These are phyloP conservation scores for Smallanthus sonchifolius DNA, from an alignment of 129 eudicot genomes.

Conservation along the genomic window DNA sequence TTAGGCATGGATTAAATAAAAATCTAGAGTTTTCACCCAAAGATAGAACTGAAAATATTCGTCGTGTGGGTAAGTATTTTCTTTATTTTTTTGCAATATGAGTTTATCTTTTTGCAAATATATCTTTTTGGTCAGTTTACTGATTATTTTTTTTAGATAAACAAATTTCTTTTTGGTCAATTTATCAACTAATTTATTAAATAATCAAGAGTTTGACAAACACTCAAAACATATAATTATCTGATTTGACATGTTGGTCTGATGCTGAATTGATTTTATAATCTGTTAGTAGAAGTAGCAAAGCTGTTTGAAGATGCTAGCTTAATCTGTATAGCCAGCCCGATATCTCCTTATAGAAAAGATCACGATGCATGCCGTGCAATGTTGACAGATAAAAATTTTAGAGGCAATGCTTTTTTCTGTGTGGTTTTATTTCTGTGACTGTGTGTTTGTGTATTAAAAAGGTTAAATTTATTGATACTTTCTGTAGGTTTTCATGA, in stretches of 20 bases:
- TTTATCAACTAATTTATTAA: background rate
- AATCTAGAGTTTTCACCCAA: slow-evolving; percentile 83
- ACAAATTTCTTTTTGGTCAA: background rate
- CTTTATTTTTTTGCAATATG: background rate
- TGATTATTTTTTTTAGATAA: no score
- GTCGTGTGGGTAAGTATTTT: slow-evolving; percentile 81
- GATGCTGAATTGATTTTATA: slow-evolving; percentile 8
- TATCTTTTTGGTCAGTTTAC: background rate
- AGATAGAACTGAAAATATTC: slow-evolving; percentile 91
- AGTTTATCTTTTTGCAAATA: background rate
- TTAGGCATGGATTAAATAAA: slow-evolving; percentile 93
- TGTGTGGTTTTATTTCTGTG: background rate
- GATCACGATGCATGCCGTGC: slow-evolving; percentile 99
- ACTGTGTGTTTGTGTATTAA: background rate
- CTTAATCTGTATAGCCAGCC: slow-evolving; percentile 88
- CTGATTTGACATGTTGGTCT: slow-evolving; percentile 1
- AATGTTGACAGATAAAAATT: slow-evolving; percentile 60
- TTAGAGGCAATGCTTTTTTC: slow-evolving; percentile 65
- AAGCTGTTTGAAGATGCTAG: slow-evolving; percentile 96
- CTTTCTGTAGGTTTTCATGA: slow-evolving; percentile 73
- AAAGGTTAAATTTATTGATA: background rate
- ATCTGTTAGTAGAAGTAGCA: slow-evolving; percentile 74
- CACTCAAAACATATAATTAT: background rate
- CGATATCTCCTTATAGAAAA: slow-evolving; percentile 91
- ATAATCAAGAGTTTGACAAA: background rate